Conservation (phyloP, 257 asterid genomes). For the Nicotiana tabacum region DNA sequence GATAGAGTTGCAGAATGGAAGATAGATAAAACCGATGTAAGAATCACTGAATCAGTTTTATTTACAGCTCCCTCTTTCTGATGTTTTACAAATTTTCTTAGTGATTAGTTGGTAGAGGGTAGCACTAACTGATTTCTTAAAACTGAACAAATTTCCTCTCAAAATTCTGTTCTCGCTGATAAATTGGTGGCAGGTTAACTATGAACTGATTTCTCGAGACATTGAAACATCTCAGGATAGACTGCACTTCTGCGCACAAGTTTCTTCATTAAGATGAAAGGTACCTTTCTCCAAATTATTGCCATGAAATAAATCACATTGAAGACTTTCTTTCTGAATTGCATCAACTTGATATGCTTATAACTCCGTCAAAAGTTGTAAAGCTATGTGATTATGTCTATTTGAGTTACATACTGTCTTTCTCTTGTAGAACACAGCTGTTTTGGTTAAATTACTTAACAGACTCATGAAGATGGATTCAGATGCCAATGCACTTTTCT, state of each 20-base stretch:
- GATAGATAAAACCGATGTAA: conserved; percentile 14
- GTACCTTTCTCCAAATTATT: neutral
- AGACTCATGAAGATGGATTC: neutral
- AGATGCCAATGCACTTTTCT: neutral
- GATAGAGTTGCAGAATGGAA: conserved; percentile 45
- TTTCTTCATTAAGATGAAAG: neutral
- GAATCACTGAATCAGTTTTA: neutral
- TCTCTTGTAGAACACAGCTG: neutral
- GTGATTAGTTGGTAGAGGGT: neutral
- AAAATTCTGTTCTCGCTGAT: neutral
- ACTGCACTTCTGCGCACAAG: neutral
- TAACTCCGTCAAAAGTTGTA: neutral
- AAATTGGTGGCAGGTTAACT: neutral
- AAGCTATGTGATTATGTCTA: neutral
- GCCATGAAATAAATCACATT: neutral
- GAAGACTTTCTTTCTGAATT: neutral
- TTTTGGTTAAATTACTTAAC: neutral
- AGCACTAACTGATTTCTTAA: neutral
- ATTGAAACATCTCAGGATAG: neutral
- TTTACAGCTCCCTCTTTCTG: neutral
- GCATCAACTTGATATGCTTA: neutral
- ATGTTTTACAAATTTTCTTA: neutral
- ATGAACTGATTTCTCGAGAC: neutral
- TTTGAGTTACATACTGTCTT: neutral
- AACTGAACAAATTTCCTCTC: neutral